Percentiles rank a stretch among this genome's conserved stretches.
Evolutionary conservation across 768 basidiomycete species (phyloP).

Genomic region (Leccinum rimulosum): DNA sequence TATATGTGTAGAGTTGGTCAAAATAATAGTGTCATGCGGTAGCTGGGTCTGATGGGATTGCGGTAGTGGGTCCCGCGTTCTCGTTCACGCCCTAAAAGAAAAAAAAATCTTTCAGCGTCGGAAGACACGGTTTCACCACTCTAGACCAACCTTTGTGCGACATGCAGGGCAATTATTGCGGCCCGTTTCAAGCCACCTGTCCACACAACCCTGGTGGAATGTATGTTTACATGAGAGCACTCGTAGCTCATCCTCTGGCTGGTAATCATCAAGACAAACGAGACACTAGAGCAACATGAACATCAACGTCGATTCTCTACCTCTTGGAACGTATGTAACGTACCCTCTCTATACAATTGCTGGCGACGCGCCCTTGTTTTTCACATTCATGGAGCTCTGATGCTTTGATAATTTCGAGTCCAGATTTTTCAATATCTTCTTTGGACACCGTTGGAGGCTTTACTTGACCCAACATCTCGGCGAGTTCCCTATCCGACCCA

Average conservation of each 20-base stretch:
- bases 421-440: slow-evolving; percentile 84
- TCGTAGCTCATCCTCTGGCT: slow-evolving; percentile 71
- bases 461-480: slow-evolving; percentile 76
- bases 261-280: slow-evolving; percentile 88
- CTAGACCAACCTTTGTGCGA: slow-evolving; percentile 59
- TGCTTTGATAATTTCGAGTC: slow-evolving; percentile 71
- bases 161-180: slow-evolving; percentile 93
- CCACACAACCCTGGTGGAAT: slow-evolving; percentile 89
- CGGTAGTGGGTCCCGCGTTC: slow-evolving; percentile 10
- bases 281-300: slow-evolving; percentile 51
- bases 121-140: neutral
- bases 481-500: slow-evolving; percentile 58
- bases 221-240: slow-evolving; percentile 81
- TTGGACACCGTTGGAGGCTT: slow-evolving; percentile 81
- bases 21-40: slow-evolving; percentile 10
- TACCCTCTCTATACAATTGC: slow-evolving; percentile 81
- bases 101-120: neutral
- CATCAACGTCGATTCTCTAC: neutral
- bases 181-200: slow-evolving; percentile 82
- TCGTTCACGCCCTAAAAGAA: slow-evolving; percentile 26
- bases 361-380: slow-evolving; percentile 59
- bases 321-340: slow-evolving; percentile 25
- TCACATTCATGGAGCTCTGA: slow-evolving; percentile 49
- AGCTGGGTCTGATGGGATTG: neutral
- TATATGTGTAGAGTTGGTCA: neutral